Conservation (phyloP, 331 rosid genomes). For the Stylosanthes scabra region DNA sequence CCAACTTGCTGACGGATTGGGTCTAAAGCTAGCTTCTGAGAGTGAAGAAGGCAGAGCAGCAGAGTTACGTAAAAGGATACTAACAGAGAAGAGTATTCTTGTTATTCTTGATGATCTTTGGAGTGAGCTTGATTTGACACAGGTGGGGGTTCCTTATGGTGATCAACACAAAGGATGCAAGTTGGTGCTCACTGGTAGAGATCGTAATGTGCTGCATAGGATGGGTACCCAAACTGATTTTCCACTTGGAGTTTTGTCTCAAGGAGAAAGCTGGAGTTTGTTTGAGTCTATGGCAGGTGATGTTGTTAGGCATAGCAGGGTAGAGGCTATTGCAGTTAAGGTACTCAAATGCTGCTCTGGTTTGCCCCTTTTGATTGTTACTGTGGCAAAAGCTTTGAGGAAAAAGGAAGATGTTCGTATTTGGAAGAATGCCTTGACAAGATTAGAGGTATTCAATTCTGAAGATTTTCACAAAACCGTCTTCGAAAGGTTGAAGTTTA, state of each 20-base stretch:
- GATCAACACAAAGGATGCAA: slow-evolving; percentile 34
- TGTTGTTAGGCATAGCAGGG: background rate
- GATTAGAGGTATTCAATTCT: background rate
- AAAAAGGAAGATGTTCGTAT: background rate
- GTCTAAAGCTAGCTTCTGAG: background rate
- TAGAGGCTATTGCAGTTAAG: slow-evolving; percentile 7
- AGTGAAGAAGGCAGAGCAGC: background rate
- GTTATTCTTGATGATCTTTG: slow-evolving; percentile 37
- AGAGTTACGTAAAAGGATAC: background rate
- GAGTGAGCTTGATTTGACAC: background rate
- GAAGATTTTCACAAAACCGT: background rate
- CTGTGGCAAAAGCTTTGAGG: slow-evolving; percentile 45
- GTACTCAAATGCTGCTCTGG: slow-evolving; percentile 42
- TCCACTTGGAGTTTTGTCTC: background rate
- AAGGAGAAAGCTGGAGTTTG: slow-evolving; percentile 31
- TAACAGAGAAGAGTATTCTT: slow-evolving; percentile 25
- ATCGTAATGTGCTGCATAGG: background rate
- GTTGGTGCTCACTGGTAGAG: slow-evolving; percentile 20
- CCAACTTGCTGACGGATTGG: slow-evolving; percentile 15
- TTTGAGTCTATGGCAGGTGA: slow-evolving; percentile 38
- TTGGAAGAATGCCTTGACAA: slow-evolving; percentile 31
- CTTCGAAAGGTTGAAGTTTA: background rate
- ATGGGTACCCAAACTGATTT: slow-evolving; percentile 20
- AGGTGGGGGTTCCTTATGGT: slow-evolving; percentile 33
- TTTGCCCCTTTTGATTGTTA: slow-evolving; percentile 48